Conservation (phyloP, 495 filamentous ascomycete species). For the Lophium mytilinum region DNA sequence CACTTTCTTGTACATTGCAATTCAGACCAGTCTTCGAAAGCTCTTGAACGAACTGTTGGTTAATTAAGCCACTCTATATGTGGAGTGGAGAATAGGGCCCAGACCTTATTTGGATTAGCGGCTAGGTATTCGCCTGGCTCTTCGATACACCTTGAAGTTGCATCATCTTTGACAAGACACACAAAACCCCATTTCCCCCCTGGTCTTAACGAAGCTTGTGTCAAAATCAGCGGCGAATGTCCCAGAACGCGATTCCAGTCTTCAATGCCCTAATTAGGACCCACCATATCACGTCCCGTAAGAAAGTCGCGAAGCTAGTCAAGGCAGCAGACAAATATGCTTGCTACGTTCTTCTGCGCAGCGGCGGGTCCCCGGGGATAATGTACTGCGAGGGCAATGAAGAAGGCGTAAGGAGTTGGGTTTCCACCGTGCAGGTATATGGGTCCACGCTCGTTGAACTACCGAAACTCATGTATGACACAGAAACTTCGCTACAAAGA, state of each 20-base stretch:
- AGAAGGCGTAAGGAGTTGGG: conserved; percentile 45
- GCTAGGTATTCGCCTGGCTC: too few species aligned
- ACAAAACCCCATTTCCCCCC: too few species aligned
- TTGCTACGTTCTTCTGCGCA: conserved; percentile 56
- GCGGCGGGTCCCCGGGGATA: conserved; percentile 60
- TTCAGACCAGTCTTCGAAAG: too few species aligned
- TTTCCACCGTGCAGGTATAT: conserved; percentile 43
- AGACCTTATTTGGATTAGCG: too few species aligned
- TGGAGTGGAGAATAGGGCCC: too few species aligned
- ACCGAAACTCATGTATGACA: background rate
- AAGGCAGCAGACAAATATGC: conserved; percentile 50
- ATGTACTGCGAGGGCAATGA: conserved; percentile 66
- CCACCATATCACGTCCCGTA: conserved; percentile 76
- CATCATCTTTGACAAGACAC: too few species aligned
- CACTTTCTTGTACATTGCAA: too few species aligned
- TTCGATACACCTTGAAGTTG: too few species aligned
- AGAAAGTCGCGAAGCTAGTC: conserved; percentile 60
- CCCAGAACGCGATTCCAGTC: background rate
- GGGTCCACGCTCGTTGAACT: background rate
- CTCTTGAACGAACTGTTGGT: too few species aligned
- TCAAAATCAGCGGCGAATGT: background rate
- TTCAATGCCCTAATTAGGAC: conserved; percentile 59
- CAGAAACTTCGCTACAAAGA: conserved; percentile 35
- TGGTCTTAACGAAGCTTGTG: too few species aligned
- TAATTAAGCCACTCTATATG: too few species aligned